phyloP scores from a whole-genome alignment of 2,329 filamentous ascomycete species.

The Venturia oleaginea region DNA sequence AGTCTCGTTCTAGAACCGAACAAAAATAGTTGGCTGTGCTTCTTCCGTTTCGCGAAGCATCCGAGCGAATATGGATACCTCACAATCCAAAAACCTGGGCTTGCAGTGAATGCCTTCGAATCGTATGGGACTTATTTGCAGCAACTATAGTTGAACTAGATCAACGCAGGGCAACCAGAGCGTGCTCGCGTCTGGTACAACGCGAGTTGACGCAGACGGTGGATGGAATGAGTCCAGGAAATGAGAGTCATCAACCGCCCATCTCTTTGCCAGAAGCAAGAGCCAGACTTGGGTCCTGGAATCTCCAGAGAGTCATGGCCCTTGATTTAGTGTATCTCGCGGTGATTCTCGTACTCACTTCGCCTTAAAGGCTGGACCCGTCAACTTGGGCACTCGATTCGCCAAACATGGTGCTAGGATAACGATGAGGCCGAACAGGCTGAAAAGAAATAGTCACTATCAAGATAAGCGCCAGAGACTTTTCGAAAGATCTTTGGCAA shows the following conservation, averaged over 20 bases:
- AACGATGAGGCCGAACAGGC: too few relatives aligned
- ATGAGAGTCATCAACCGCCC: neutral
- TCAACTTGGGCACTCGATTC: neutral
- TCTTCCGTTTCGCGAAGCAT: neutral
- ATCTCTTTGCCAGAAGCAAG: neutral
- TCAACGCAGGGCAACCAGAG: neutral
- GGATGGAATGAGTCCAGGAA: neutral
- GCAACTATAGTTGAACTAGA: neutral
- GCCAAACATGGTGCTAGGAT: neutral
- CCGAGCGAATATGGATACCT: neutral
- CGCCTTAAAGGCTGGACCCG: neutral
- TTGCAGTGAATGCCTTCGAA: neutral
- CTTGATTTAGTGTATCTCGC: neutral
- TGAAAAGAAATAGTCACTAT: too few relatives aligned
- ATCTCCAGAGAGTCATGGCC: neutral
- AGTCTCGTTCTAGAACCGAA: neutral
- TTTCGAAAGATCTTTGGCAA: too few relatives aligned
- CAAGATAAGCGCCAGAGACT: too few relatives aligned
- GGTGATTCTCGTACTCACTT: neutral
- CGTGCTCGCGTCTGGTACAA: neutral
- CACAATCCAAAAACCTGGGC: neutral
- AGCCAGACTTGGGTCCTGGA: neutral
- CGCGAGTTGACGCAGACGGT: neutral
- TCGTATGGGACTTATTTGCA: neutral
- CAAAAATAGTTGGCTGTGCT: neutral